These are phyloP conservation scores for Calvatia gigantea DNA, from an alignment of 768 basidiomycete genomes.

Conservation along the genomic window DNA sequence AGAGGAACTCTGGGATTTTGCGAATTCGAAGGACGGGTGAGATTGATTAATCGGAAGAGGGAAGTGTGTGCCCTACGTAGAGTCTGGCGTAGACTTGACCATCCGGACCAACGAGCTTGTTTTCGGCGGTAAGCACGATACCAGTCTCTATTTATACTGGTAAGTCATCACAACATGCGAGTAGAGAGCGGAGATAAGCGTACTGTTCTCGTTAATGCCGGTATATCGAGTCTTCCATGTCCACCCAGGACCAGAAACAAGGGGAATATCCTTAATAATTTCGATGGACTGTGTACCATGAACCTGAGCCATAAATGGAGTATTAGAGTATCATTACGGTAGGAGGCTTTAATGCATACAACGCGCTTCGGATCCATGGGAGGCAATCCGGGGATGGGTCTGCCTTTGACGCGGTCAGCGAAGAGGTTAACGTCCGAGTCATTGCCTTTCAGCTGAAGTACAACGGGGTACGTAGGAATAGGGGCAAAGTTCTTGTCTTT, in stretches of 20 bases:
- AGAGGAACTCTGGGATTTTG: constrained; percentile 49
- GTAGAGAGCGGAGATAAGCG: constrained; percentile 19
- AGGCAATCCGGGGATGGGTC: constrained; percentile 63
- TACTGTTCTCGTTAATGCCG: constrained; percentile 81
- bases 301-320: constrained; percentile 38
- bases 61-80: constrained; percentile 44
- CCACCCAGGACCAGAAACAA: constrained; percentile 78
- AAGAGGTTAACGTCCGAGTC: constrained; percentile 71
- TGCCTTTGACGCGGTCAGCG: constrained; percentile 41
- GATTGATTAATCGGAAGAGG: not conserved
- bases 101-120: constrained; percentile 55
- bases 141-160: constrained; percentile 56
- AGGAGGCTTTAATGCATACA: constrained; percentile 35
- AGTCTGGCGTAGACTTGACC: constrained; percentile 61
- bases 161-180: not conserved
- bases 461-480: constrained; percentile 84
- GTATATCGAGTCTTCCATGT: constrained; percentile 61
- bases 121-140: constrained; percentile 66
- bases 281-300: constrained; percentile 81
- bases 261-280: constrained; percentile 73
- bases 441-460: constrained; percentile 67
- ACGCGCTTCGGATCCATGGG: constrained; percentile 64
- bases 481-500: constrained; percentile 54
- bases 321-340: not conserved
- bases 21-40: not conserved